Conservation (phyloP, 495 filamentous ascomycete species). For the Penicillium simplicissimum region DNA sequence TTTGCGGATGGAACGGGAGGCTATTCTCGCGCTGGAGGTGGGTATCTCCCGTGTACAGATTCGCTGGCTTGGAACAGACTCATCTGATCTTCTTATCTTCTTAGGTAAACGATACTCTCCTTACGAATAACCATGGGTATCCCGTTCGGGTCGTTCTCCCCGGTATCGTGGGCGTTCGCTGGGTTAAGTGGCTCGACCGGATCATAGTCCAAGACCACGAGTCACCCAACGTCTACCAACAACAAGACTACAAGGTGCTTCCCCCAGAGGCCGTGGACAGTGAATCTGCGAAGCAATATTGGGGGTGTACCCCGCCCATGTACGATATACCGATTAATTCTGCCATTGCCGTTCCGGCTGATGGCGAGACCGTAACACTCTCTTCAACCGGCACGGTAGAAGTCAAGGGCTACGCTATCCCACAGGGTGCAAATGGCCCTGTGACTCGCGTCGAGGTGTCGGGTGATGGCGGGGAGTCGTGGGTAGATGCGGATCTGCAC, state of each 20-base stretch:
- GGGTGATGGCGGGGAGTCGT: slow-evolving; percentile 48
- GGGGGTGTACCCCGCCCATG: slow-evolving; percentile 55
- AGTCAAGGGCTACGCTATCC: slow-evolving; percentile 59
- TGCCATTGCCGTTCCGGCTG: slow-evolving; percentile 50
- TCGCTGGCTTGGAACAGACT: neutral
- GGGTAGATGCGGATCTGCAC: slow-evolving; percentile 40
- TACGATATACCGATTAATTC: slow-evolving; percentile 66
- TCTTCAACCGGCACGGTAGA: slow-evolving; percentile 41
- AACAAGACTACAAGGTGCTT: slow-evolving; percentile 63
- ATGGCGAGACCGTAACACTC: slow-evolving; percentile 35
- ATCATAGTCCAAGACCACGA: slow-evolving; percentile 61
- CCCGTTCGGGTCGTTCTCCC: slow-evolving; percentile 62
- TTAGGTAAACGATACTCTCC: slow-evolving; percentile 58
- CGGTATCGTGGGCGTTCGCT: slow-evolving; percentile 60
- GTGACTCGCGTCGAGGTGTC: slow-evolving; percentile 55
- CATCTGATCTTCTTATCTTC: slow-evolving; percentile 25
- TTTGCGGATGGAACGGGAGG: slow-evolving; percentile 46
- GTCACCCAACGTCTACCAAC: slow-evolving; percentile 58
- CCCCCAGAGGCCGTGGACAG: slow-evolving; percentile 55
- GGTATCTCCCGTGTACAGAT: neutral
- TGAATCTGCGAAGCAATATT: slow-evolving; percentile 52
- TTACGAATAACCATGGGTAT: slow-evolving; percentile 59
- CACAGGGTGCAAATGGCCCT: slow-evolving; percentile 53
- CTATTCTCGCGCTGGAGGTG: slow-evolving; percentile 47
- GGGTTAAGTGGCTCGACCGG: slow-evolving; percentile 65